A percentile compares a stretch with the other conserved stretches of the same genome.
Conservation (phyloP, 495 filamentous ascomycete genomes). For the Mytilinidion resinicola region DNA sequence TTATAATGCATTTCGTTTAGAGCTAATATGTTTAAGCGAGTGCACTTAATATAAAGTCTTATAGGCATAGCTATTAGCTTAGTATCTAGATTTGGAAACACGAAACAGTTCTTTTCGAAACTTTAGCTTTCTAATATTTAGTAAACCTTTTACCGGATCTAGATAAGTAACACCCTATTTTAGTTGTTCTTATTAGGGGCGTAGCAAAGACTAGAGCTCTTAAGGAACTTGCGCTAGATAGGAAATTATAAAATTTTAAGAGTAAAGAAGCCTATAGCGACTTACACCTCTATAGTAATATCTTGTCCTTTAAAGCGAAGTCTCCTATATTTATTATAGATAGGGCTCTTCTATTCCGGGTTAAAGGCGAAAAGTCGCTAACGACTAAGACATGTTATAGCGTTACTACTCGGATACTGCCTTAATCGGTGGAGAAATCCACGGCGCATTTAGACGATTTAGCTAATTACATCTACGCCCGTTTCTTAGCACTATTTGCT, state of each 20-base stretch:
- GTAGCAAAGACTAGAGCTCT: background rate
- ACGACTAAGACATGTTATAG: background rate
- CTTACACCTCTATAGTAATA: background rate
- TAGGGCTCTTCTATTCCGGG: background rate
- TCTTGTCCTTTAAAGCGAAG: background rate
- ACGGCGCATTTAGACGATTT: background rate
- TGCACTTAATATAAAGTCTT: background rate
- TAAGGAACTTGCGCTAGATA: background rate
- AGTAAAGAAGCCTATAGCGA: background rate
- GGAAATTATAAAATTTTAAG: background rate
- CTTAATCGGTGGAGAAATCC: background rate
- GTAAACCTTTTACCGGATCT: background rate
- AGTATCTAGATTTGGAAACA: constrained; percentile 1
- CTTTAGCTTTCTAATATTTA: background rate
- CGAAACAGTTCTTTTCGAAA: background rate
- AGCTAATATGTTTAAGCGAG: background rate
- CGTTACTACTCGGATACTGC: background rate
- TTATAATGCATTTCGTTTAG: background rate
- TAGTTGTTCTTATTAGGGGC: background rate
- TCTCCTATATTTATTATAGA: background rate
- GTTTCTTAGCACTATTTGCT: background rate
- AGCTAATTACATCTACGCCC: background rate
- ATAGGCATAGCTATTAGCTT: background rate
- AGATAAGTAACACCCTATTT: background rate
- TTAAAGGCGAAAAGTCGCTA: background rate